Evolutionary conservation across 2,329 filamentous ascomycete genomes (phyloP).

Genomic region (Ilyonectria robusta): DNA sequence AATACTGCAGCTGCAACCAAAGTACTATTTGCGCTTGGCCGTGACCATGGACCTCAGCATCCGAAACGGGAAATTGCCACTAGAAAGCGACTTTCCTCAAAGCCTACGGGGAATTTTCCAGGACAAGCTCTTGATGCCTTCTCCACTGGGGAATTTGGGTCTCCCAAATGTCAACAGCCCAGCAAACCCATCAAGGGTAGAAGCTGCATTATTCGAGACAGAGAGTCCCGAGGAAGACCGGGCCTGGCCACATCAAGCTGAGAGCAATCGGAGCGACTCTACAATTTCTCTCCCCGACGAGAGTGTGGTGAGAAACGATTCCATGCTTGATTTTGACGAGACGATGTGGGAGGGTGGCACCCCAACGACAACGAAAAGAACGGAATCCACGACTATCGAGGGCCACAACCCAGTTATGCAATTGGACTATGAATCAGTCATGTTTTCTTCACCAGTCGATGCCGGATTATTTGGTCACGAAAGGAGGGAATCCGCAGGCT

Average conservation of each 20-base stretch:
- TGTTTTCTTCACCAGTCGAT: background rate
- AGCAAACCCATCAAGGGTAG: background rate
- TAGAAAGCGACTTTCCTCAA: constrained; percentile 43
- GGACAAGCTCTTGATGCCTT: constrained; percentile 1
- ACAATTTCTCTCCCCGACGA: no score
- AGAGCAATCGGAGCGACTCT: background rate
- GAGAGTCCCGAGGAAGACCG: background rate
- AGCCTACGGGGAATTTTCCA: constrained; percentile 26
- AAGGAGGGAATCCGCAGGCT: background rate
- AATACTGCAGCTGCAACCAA: constrained; percentile 37
- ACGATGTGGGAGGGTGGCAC: background rate
- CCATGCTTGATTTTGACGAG: background rate
- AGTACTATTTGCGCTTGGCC: constrained; percentile 38
- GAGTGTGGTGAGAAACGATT: background rate
- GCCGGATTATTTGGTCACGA: background rate
- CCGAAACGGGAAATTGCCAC: constrained; percentile 40
- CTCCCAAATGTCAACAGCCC: background rate
- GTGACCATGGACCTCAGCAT: constrained; percentile 47
- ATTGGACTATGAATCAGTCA: background rate
- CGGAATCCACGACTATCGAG: background rate
- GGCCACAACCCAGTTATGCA: background rate
- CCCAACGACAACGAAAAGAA: constrained; percentile 1
- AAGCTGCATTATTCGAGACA: background rate
- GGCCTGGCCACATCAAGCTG: background rate
- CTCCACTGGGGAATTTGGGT: background rate